Evolutionary conservation across 257 asterid genomes (phyloP).

Genomic region (Nicotiana benthamiana): DNA sequence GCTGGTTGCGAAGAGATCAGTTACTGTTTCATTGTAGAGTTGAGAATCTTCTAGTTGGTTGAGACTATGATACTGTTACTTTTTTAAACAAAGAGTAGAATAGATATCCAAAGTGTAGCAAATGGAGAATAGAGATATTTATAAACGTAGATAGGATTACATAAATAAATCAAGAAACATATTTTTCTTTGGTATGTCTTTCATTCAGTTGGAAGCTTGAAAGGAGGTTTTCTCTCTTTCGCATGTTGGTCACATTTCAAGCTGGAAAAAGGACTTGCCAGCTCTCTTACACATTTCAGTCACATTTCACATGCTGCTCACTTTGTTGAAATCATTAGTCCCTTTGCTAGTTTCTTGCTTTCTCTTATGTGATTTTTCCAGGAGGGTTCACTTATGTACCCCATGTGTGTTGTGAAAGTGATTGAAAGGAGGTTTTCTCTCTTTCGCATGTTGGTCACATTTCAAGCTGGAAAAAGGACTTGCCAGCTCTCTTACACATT

Average conservation of each 20-base stretch:
- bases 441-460: not conserved
- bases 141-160: not conserved
- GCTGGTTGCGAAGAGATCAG: not conserved
- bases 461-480: conserved; percentile 1
- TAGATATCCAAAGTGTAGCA: not conserved
- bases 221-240: not conserved
- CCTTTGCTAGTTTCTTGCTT: not conserved
- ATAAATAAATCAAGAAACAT: not conserved
- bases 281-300: not conserved
- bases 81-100: not conserved
- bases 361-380: not conserved
- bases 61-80: not conserved
- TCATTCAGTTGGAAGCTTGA: not conserved
- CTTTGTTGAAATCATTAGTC: not conserved
- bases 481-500: not conserved
- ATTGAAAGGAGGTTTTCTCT: not conserved
- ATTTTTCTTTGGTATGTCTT: not conserved
- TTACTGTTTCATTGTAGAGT: not conserved
- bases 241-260: not conserved
- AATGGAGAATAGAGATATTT: not conserved
- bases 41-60: not conserved
- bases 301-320: not conserved
- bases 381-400: not conserved
- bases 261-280: not conserved
- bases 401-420: not conserved